Percentiles rank a stretch among this genome's conserved stretches.
phyloP scores from a whole-genome alignment of 371 early-diverging fungal genomes.

The Cokeromyces recurvatus region DNA sequence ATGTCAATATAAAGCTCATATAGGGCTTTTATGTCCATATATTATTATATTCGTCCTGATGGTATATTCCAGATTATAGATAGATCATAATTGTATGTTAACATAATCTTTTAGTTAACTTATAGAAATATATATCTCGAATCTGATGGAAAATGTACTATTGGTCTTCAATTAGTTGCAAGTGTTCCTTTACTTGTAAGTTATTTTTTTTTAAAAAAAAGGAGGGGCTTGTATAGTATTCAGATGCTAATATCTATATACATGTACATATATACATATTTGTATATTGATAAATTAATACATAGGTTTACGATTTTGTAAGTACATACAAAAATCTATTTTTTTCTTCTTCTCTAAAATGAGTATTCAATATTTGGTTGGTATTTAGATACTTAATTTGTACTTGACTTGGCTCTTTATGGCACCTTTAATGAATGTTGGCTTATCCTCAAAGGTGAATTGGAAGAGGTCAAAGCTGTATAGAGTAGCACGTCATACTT shows the following conservation, averaged over 20 bases:
- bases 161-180: conserved; percentile 44
- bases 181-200: conserved; percentile 44
- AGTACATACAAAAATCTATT: too few relatives aligned
- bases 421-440: conserved; percentile 33
- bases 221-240: background rate
- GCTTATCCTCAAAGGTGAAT: conserved; percentile 30
- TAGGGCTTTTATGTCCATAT: conserved; percentile 43
- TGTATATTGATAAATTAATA: too few relatives aligned
- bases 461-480: conserved; percentile 44
- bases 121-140: conserved; percentile 41
- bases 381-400: conserved; percentile 25
- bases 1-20: conserved; percentile 40
- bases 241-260: too few relatives aligned
- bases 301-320: conserved; percentile 40
- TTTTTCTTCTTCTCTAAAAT: too few relatives aligned
- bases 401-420: conserved; percentile 39
- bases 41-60: conserved; percentile 43
- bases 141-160: conserved; percentile 40
- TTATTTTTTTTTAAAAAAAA: background rate
- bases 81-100: background rate
- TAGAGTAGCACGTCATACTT: conserved; percentile 42
- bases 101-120: conserved; percentile 21
- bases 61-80: conserved; percentile 11
- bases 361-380: too few relatives aligned
- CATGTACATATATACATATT: too few relatives aligned